A percentile compares a stretch with the other conserved stretches of the same genome.
Conservation (phyloP, 2,329 filamentous ascomycete genomes). For the Cladosporium sp. region DNA sequence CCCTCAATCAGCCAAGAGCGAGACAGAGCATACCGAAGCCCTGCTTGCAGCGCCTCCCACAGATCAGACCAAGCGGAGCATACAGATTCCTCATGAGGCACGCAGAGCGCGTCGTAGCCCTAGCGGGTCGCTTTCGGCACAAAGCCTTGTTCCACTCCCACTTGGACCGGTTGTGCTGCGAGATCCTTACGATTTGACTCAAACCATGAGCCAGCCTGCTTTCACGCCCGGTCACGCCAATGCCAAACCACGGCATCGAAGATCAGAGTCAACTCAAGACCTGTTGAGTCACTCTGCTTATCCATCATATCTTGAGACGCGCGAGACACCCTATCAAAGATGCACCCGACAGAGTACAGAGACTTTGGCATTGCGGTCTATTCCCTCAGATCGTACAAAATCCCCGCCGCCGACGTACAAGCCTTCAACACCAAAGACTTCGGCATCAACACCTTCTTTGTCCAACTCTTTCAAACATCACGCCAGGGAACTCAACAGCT, state of each 20-base stretch:
- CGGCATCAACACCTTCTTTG: constrained; percentile 20
- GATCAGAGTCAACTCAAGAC: constrained; percentile 15
- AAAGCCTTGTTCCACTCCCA: constrained; percentile 26
- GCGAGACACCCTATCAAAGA: constrained; percentile 18
- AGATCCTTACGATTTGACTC: constrained; percentile 9
- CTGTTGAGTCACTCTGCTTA: constrained; percentile 6
- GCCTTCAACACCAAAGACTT: constrained; percentile 6
- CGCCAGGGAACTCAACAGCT: constrained; percentile 17
- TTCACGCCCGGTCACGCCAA: neutral
- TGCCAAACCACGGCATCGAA: neutral
- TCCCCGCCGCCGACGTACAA: neutral
- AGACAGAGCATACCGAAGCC: neutral
- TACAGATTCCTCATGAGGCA: neutral
- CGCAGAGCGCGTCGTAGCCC: neutral
- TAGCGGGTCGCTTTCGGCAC: constrained; percentile 16
- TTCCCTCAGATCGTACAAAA: neutral
- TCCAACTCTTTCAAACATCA: constrained; percentile 32
- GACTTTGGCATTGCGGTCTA: neutral
- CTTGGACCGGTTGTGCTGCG: constrained; percentile 24
- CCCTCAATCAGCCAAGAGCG: constrained; percentile 2
- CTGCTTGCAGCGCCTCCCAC: neutral
- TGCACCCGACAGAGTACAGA: constrained; percentile 10
- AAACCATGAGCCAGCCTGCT: neutral
- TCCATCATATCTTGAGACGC: constrained; percentile 12
- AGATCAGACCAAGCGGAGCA: neutral